Evolutionary conservation across 371 early-diverging fungal species (phyloP), one percentile per base, ranked within the genome.

Genomic region (Mucor sp.): DNA sequence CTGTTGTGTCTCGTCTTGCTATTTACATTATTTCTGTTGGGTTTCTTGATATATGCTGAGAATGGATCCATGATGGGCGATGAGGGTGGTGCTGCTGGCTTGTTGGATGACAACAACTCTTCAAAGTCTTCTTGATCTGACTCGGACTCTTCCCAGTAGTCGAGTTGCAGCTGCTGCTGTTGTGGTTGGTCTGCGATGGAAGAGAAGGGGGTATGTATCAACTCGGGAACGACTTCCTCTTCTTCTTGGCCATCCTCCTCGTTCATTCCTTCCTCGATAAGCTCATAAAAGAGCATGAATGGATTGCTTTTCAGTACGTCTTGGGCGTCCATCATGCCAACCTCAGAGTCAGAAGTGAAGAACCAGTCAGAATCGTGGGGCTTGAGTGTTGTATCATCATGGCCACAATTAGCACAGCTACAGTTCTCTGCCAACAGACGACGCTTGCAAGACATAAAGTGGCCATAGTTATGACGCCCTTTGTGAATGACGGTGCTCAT

Each of bases 211-310:
- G 44, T 44, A n/a, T 44, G 19, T 19, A 44, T 44, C 44, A 44
- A 44, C 7, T 8, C 50, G 11, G 25, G 50, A 25, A 23, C 50
- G 8, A 50, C 35, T 23, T 65, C 23, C 6, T 37, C 30, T 4
- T 11, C 44, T 30, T 30, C 30, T 30, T 30, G 30, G 4, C n/a
- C n/a, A n/a, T 30, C 30, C 2, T 43, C 27, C 15, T 56, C 33
- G 33, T 33, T 33, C 3, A 1, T 27, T 41, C 57, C 47, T 21
- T 50, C 25, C 14, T 67, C 67, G 12, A 69, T 35, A 9, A 65
- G 17, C 63, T 96, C 95, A 67, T 95, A 96, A 25, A 95, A 82
- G 27, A 95, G 81, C 91, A 96, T 90, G 69, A 92, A 95, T 1
- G 91, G 95, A 70, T 92, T 91, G 6, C 88, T 82, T 8, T 75